These are phyloP conservation scores for Colletotrichum lentis DNA, from an alignment of 2,329 filamentous ascomycete genomes.

Conservation along the genomic window DNA sequence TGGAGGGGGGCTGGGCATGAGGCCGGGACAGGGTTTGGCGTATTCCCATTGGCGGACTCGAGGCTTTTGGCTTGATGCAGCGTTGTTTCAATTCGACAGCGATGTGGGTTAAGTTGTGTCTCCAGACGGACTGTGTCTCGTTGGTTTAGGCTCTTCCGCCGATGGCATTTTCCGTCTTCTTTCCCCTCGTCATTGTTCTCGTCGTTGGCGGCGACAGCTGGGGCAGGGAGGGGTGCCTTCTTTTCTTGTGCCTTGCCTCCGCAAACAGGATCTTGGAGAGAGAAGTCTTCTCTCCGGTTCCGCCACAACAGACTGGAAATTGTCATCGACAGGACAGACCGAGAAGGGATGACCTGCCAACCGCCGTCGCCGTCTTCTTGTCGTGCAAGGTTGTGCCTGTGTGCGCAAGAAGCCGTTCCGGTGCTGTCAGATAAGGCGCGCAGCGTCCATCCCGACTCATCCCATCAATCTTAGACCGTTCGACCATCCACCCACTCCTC, in stretches of 20 bases:
- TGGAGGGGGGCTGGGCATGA: constrained; percentile 24
- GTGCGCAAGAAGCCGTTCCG: constrained; percentile 20
- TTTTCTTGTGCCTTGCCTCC: constrained; percentile 14
- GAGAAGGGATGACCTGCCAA: constrained; percentile 30
- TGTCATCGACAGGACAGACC: constrained; percentile 5
- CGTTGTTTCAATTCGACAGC: constrained; percentile 30
- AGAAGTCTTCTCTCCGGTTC: neutral
- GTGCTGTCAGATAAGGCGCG: constrained; percentile 5
- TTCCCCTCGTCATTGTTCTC: neutral
- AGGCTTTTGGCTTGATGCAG: constrained; percentile 25
- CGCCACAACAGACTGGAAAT: constrained; percentile 11
- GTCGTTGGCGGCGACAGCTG: neutral
- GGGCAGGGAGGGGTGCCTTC: too few species aligned
- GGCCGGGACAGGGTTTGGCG: constrained; percentile 24
- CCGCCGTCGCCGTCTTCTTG: constrained; percentile 10
- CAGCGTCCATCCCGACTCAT: constrained; percentile 32
- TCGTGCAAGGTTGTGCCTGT: constrained; percentile 35
- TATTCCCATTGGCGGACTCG: constrained; percentile 25
- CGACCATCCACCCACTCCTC: too few species aligned
- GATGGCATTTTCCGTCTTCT: neutral
- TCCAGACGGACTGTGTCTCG: constrained; percentile 23
- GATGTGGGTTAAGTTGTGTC: constrained; percentile 14
- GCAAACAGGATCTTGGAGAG: constrained; percentile 19
- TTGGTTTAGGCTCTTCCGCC: neutral
- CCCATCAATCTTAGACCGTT: constrained; percentile 24